These are phyloP conservation scores for Candida ortonii DNA, from an alignment of 805 yeast species.

Conservation along the genomic window DNA sequence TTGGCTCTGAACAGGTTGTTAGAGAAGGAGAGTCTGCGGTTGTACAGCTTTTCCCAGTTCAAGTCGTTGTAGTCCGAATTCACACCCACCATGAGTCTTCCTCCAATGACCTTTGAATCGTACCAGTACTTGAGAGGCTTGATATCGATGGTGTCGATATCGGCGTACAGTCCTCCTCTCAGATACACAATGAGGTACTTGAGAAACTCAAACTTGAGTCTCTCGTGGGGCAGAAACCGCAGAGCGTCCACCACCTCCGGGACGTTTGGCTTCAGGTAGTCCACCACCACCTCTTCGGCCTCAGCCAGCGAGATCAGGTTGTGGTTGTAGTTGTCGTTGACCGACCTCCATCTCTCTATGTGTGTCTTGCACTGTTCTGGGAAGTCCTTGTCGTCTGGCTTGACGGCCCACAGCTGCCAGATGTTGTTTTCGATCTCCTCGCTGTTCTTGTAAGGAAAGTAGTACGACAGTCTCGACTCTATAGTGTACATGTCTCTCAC, in stretches of 20 bases:
- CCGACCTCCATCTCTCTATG: slow-evolving; percentile 34
- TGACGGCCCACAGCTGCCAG: slow-evolving; percentile 31
- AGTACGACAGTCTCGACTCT: slow-evolving; percentile 27
- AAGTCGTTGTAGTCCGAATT: slow-evolving; percentile 31
- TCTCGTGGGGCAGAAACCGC: slow-evolving; percentile 48
- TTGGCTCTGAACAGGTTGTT: slow-evolving; percentile 30
- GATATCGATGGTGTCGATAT: slow-evolving; percentile 50
- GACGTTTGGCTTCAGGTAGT: slow-evolving; percentile 30
- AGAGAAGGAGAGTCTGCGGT: slow-evolving; percentile 31
- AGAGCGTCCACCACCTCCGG: slow-evolving; percentile 55
- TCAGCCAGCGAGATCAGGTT: slow-evolving; percentile 30
- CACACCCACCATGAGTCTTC: slow-evolving; percentile 30
- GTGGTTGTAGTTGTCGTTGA: slow-evolving; percentile 31
- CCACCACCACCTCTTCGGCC: slow-evolving; percentile 28
- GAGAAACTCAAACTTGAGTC: slow-evolving; percentile 50
- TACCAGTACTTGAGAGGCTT: slow-evolving; percentile 38
- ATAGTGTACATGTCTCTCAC: slow-evolving; percentile 29
- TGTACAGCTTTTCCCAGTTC: slow-evolving; percentile 33
- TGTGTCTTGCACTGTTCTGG: slow-evolving; percentile 31
- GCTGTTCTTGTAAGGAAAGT: slow-evolving; percentile 29
- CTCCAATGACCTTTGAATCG: slow-evolving; percentile 22
- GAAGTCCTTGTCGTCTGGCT: slow-evolving; percentile 29
- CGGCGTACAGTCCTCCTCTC: slow-evolving; percentile 55
- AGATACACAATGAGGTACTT: slow-evolving; percentile 48
- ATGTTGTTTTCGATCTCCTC: slow-evolving; percentile 31